These are phyloP conservation scores for Ploettnerulaceae sp. DNA, from an alignment of 2,329 filamentous ascomycete genomes.

Conservation along the genomic window DNA sequence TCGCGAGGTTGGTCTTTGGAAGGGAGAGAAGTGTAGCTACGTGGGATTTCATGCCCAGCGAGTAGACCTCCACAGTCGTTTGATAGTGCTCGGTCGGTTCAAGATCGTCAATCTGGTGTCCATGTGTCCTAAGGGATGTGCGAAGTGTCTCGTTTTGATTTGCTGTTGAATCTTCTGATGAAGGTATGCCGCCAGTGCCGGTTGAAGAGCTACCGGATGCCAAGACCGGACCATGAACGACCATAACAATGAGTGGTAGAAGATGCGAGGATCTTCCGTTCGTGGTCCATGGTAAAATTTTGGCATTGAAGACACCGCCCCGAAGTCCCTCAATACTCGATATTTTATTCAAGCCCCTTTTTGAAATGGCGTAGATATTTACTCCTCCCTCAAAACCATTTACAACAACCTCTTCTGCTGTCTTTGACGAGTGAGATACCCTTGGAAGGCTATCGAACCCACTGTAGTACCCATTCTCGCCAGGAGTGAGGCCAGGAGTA, in stretches of 20 bases:
- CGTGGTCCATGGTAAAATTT: slow-evolving; percentile 68
- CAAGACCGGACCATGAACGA: slow-evolving; percentile 72
- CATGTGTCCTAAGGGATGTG: slow-evolving; percentile 36
- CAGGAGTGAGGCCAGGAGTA: slow-evolving; percentile 53
- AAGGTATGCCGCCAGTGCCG: slow-evolving; percentile 18
- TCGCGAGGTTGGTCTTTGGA: slow-evolving; percentile 55
- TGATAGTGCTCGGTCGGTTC: slow-evolving; percentile 61
- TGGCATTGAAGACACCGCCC: slow-evolving; percentile 76
- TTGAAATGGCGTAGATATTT: slow-evolving; percentile 69
- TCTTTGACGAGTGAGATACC: slow-evolving; percentile 29
- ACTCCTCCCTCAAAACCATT: slow-evolving; percentile 77
- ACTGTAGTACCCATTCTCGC: slow-evolving; percentile 70
- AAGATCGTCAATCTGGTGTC: slow-evolving; percentile 34
- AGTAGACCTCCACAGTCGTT: slow-evolving; percentile 86
- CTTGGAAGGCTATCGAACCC: slow-evolving; percentile 69
- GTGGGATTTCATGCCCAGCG: slow-evolving; percentile 66
- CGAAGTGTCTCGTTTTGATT: slow-evolving; percentile 20
- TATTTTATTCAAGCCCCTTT: slow-evolving; percentile 64
- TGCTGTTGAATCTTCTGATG: slow-evolving; percentile 22
- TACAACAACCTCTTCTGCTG: slow-evolving; percentile 60
- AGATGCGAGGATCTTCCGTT: slow-evolving; percentile 48
- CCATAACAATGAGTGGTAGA: slow-evolving; percentile 72
- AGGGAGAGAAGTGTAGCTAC: slow-evolving; percentile 71
- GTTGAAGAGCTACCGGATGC: slow-evolving; percentile 21
- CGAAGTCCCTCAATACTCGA: slow-evolving; percentile 69